Conservation (phyloP, 768 basidiomycete genomes). For the Agrocybe chaxingu region DNA sequence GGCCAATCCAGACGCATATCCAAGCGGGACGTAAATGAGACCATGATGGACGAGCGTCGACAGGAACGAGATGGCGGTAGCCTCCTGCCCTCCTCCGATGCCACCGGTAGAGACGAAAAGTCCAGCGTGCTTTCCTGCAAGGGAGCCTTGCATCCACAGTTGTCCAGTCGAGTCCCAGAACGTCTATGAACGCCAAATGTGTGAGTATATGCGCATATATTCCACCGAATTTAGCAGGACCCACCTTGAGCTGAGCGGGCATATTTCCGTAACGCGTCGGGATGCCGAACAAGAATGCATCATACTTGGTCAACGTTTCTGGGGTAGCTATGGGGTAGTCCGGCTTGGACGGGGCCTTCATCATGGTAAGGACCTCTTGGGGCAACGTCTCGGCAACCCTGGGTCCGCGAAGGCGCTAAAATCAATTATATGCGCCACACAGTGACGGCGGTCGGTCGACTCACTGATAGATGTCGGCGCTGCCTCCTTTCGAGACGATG, state of each 20-base stretch:
- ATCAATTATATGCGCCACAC: neutral
- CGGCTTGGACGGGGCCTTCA: constrained; percentile 61
- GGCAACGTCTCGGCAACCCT: constrained; percentile 68
- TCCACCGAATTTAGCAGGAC: neutral
- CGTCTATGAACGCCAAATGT: constrained; percentile 29
- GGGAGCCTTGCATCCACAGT: constrained; percentile 55
- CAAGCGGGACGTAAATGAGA: constrained; percentile 68
- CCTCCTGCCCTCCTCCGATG: constrained; percentile 82
- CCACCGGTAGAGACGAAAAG: constrained; percentile 71
- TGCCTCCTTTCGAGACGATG: constrained; percentile 33
- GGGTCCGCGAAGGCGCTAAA: neutral
- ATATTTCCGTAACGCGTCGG: constrained; percentile 77
- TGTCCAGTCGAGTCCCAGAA: constrained; percentile 78
- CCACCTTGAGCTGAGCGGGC: constrained; percentile 53
- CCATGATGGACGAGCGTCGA: constrained; percentile 72
- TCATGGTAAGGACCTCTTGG: constrained; percentile 50
- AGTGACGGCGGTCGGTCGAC: constrained; percentile 6
- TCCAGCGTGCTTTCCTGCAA: constrained; percentile 74
- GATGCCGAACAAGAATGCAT: constrained; percentile 68
- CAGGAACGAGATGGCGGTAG: constrained; percentile 48
- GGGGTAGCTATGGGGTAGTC: constrained; percentile 55
- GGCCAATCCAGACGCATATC: constrained; percentile 50
- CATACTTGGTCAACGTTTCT: constrained; percentile 47
- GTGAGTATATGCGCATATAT: neutral
- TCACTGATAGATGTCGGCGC: constrained; percentile 39